These are phyloP conservation scores for Torulaspora microellipsoides DNA, from an alignment of 805 yeast species.

Conservation along the genomic window DNA sequence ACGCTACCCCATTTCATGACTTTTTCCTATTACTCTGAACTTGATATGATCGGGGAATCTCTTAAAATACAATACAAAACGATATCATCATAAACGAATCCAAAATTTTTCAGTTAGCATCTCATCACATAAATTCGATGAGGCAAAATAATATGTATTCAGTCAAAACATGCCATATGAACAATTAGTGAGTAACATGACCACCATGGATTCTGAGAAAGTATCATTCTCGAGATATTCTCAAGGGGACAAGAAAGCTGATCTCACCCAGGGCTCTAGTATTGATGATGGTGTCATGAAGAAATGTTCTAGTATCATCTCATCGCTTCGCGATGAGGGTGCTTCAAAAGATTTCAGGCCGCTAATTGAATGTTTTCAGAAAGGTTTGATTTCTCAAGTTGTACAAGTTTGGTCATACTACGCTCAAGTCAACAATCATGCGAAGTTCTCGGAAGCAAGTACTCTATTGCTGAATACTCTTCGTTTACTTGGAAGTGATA, in stretches of 20 bases:
- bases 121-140: conserved; percentile 8
- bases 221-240: not conserved
- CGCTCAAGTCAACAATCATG: conserved; percentile 48
- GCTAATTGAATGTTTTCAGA: conserved; percentile 33
- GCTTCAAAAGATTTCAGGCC: conserved; percentile 23
- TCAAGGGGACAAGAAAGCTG: conserved; percentile 6
- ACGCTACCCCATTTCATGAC: not conserved
- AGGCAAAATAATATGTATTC: not conserved
- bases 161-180: too few relatives aligned
- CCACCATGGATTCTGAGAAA: conserved; percentile 4
- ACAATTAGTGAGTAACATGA: too few relatives aligned
- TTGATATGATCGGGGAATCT: too few relatives aligned
- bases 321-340: conserved; percentile 16
- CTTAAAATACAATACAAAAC: too few relatives aligned
- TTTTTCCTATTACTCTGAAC: not conserved
- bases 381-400: conserved; percentile 36
- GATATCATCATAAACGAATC: conserved; percentile 7
- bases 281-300: conserved; percentile 30
- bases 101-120: conserved; percentile 13
- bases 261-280: conserved; percentile 18
- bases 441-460: conserved; percentile 44
- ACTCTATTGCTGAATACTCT: conserved; percentile 39
- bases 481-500: conserved; percentile 19
- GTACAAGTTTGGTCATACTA: conserved; percentile 46
- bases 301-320: conserved; percentile 22